phyloP scores from a whole-genome alignment of 2,329 filamentous ascomycete genomes.

The Fusarium sp. region DNA sequence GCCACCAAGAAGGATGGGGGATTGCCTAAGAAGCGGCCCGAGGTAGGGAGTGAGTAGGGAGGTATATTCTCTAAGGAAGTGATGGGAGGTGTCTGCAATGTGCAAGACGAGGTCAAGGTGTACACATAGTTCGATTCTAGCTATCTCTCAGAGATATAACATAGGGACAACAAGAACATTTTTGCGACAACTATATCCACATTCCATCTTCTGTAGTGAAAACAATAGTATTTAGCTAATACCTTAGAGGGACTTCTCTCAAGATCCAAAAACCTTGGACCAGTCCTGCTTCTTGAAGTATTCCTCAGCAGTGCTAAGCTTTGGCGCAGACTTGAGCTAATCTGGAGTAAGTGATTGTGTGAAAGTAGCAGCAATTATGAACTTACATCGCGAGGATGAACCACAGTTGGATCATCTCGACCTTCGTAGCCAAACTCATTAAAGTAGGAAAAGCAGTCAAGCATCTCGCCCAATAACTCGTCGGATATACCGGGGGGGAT shows the following conservation, averaged over 20 bases:
- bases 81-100: no score
- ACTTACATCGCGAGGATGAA: conserved; percentile 22
- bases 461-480: conserved; percentile 8
- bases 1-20: neutral
- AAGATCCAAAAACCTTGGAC: conserved; percentile 8
- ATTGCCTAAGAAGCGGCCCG: neutral
- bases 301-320: neutral
- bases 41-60: neutral
- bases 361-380: neutral
- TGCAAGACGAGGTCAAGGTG: neutral
- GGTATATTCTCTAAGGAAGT: neutral
- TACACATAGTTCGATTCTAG: neutral
- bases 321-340: conserved; percentile 5
- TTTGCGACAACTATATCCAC: no score
- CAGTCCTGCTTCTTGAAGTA: conserved; percentile 30
- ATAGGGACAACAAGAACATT: neutral
- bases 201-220: neutral
- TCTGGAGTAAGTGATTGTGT: neutral
- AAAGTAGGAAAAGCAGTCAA: conserved; percentile 19
- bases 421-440: conserved; percentile 29
- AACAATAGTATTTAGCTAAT: no score
- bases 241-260: neutral
- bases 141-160: neutral
- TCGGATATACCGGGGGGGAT: neutral
- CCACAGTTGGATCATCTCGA: conserved; percentile 19